Evolutionary conservation across 2,329 filamentous ascomycete genomes (phyloP), one percentile per base, ranked within the genome.

Genomic region (Byssothecium circinans): DNA sequence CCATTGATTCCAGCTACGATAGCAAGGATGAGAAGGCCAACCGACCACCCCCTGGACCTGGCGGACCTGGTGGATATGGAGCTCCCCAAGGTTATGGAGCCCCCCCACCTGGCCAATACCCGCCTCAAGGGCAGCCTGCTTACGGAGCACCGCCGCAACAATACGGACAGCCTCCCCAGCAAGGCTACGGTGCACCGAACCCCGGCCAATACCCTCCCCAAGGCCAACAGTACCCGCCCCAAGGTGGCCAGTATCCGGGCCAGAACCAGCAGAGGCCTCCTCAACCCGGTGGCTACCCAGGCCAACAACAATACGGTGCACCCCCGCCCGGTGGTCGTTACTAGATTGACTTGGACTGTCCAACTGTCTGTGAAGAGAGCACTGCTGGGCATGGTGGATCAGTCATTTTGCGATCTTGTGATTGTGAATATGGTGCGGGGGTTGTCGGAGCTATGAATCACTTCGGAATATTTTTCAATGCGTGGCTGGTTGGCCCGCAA

Each of bases 1-100:
- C 83, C 30, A 85, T 87, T 61, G 84, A 87, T 60, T 74, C 78
- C 19, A 82, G 81, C 17, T 86, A 86, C 56, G 83, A 86, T 55
- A 78, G 76, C 57, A 83, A 86, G 66, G 83, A 86, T 54, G 84
- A 86, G 68, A 82, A 82, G 66, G 66, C 68, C 5, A 73, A 73
- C 52, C 68, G 67, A 19, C 67, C 67, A 19, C 41, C 32, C n/a
- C 30, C 8, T 15, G 40, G 40, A 3, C 33, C 32, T 7, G 32
- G 12, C 15, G 17, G 17, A 3, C 17, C 17, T 15, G 41, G 41
- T 33, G 32, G 34, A 23, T 54, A 52, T 15, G 53, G 53, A 35
- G 48, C 19, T 15, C 46, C 46, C 15, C 56, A 73, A 54, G 50
- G 50, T 43, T 50, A 50, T 19, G 47, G 47, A 3, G 42, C 8